These are phyloP conservation scores for Trichoderma citrinoviride DNA, from an alignment of 2,329 filamentous ascomycete genomes.

Conservation along the genomic window DNA sequence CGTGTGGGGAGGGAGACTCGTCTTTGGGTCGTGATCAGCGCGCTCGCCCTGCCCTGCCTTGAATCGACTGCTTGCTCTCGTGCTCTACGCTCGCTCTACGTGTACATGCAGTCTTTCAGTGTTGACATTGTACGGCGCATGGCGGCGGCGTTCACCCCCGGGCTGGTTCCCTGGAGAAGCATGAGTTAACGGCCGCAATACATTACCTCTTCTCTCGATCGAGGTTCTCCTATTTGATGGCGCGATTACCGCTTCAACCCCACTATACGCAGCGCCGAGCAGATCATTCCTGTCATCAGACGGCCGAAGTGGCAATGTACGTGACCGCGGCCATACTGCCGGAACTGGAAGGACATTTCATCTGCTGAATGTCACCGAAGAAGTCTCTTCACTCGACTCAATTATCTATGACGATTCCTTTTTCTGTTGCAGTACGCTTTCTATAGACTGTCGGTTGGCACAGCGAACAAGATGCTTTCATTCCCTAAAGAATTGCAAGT, in stretches of 20 bases:
- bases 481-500: neutral
- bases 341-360: conserved; percentile 10
- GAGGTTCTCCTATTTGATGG: conserved; percentile 11
- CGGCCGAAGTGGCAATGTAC: neutral
- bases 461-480: neutral
- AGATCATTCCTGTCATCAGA: conserved; percentile 19
- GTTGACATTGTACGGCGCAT: conserved; percentile 4
- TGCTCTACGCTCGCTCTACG: neutral
- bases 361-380: neutral
- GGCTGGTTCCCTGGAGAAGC: conserved; percentile 12
- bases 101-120: conserved; percentile 5
- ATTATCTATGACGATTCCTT: neutral
- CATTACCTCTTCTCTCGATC: neutral
- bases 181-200: neutral
- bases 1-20: neutral
- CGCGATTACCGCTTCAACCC: conserved; percentile 1
- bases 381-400: conserved; percentile 2
- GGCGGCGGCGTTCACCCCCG: conserved; percentile 19
- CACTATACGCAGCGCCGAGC: conserved; percentile 15
- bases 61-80: neutral
- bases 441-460: conserved; percentile 15
- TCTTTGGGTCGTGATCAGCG: neutral
- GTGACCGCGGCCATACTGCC: neutral
- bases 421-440: conserved; percentile 2
- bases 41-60: neutral